Percentiles rank a stretch among this genome's conserved stretches.
Evolutionary conservation across 305 asterid species (phyloP).

Genomic region (Coffea humblotiana): DNA sequence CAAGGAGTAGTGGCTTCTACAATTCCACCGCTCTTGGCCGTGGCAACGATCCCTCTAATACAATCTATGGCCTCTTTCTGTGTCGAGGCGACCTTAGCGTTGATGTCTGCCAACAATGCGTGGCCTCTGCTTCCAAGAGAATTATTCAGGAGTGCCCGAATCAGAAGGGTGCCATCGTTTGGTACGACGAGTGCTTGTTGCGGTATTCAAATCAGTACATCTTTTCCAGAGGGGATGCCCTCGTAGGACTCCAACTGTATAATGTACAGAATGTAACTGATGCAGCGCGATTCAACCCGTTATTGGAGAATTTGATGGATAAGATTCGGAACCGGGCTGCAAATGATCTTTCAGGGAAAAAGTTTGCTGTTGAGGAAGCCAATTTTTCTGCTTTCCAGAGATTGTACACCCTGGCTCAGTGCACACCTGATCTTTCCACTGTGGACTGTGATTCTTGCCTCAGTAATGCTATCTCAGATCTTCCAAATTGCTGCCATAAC

Average conservation of each 20-base stretch:
- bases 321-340: background rate
- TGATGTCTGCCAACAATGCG: background rate
- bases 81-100: constrained; percentile 19
- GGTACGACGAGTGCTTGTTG: constrained; percentile 23
- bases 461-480: no score
- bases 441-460: constrained; percentile 1
- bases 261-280: background rate
- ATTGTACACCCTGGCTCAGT: background rate
- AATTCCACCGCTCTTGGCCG: background rate
- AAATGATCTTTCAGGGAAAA: background rate
- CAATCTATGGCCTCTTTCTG: constrained; percentile 20
- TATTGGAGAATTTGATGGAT: background rate
- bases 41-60: background rate
- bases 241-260: no score
- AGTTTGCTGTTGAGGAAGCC: constrained; percentile 7
- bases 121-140: background rate
- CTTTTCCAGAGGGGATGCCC: background rate
- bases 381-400: background rate
- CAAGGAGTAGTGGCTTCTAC: constrained; percentile 1
- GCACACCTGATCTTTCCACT: constrained; percentile 14
- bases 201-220: constrained; percentile 27
- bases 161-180: background rate
- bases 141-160: background rate
- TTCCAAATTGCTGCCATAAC: background rate
- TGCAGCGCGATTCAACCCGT: background rate